Conservation (phyloP, 306 rosid species). For the Rosa rugosa region DNA sequence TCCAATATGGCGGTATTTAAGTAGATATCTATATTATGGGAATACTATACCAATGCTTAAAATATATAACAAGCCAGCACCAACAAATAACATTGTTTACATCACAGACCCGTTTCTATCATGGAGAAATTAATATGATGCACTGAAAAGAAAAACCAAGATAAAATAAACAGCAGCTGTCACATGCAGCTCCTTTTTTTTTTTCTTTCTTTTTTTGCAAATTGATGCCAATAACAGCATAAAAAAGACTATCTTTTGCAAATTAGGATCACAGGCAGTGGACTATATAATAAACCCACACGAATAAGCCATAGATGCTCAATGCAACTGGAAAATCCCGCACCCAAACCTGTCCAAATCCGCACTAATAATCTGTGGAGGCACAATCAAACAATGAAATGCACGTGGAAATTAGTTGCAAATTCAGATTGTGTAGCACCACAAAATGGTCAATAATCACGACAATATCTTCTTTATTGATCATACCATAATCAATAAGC, state of each 20-base stretch:
- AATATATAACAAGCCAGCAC: neutral
- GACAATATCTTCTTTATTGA: neutral
- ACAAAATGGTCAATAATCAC: conserved; percentile 3
- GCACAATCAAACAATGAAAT: neutral
- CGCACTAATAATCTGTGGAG: neutral
- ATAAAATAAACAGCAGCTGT: neutral
- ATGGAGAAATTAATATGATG: neutral
- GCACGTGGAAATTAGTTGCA: neutral
- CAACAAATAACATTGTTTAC: neutral
- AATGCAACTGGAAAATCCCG: neutral
- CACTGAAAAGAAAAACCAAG: neutral
- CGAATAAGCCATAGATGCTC: neutral
- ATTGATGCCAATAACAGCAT: neutral
- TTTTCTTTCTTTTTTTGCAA: neutral
- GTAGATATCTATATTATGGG: neutral
- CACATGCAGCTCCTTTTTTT: neutral
- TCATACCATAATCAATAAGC: neutral
- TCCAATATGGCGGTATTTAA: too few relatives aligned
- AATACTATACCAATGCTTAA: too few relatives aligned
- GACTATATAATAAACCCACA: neutral
- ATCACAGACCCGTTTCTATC: neutral
- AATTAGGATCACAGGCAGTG: too few relatives aligned
- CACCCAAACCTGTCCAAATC: neutral
- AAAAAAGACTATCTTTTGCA: neutral
- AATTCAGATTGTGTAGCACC: neutral